These are phyloP conservation scores for Rutstroemia sp. DNA, from an alignment of 2,329 filamentous ascomycete species.

Conservation along the genomic window DNA sequence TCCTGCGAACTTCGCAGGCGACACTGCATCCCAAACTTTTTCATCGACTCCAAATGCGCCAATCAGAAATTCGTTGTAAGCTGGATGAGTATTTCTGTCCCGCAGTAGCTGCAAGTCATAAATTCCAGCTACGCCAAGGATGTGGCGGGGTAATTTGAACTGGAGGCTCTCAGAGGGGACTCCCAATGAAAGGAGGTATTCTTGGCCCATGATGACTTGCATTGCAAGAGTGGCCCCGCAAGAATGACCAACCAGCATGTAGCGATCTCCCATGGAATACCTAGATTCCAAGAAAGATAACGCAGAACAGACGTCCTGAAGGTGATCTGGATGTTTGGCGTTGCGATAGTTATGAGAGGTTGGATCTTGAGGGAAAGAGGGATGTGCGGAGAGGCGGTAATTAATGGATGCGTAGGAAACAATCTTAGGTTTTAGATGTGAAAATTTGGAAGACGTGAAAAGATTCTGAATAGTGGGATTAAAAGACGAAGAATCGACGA, in stretches of 20 bases:
- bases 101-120: slow-evolving; percentile 45
- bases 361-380: slow-evolving; percentile 36
- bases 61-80: slow-evolving; percentile 17
- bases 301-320: slow-evolving; percentile 47
- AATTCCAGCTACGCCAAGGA: slow-evolving; percentile 51
- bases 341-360: slow-evolving; percentile 29
- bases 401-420: slow-evolving; percentile 59
- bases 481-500: slow-evolving; percentile 39
- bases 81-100: slow-evolving; percentile 14
- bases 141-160: neutral
- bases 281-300: slow-evolving; percentile 42
- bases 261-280: slow-evolving; percentile 38
- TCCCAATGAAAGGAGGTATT: neutral
- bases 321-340: slow-evolving; percentile 53
- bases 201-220: slow-evolving; percentile 33
- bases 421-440: slow-evolving; percentile 30
- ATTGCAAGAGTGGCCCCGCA: slow-evolving; percentile 57
- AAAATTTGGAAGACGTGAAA: slow-evolving; percentile 18
- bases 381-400: slow-evolving; percentile 54
- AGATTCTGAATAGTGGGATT: slow-evolving; percentile 38
- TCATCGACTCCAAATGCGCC: slow-evolving; percentile 42
- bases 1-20: slow-evolving; percentile 8
- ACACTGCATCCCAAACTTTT: slow-evolving; percentile 41
- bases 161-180: neutral
- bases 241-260: slow-evolving; percentile 54